These are phyloP conservation scores for Xylaria intraflava DNA, from an alignment of 495 filamentous ascomycete genomes.

Conservation along the genomic window DNA sequence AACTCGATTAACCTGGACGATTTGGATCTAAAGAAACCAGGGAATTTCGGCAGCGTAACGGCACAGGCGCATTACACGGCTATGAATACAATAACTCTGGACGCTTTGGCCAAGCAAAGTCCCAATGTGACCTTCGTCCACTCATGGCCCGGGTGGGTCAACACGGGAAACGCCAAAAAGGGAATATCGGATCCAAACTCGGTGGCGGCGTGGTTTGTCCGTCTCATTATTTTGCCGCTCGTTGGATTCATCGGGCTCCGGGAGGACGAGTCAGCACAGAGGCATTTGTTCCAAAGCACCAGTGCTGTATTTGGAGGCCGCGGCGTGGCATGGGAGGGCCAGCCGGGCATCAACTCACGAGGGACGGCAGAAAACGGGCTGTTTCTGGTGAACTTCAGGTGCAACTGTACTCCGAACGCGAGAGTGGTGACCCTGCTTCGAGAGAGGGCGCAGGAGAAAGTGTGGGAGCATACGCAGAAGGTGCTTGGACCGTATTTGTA, in stretches of 20 bases:
- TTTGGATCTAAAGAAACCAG: slow-evolving; percentile 29
- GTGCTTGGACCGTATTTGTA: slow-evolving; percentile 24
- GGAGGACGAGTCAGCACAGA: slow-evolving; percentile 26
- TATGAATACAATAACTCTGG: slow-evolving; percentile 17
- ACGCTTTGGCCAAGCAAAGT: slow-evolving; percentile 29
- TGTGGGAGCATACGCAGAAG: slow-evolving; percentile 29
- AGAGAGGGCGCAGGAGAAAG: slow-evolving; percentile 19
- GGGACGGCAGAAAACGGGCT: slow-evolving; percentile 17
- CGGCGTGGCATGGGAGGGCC: slow-evolving; percentile 22
- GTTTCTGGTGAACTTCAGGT: slow-evolving; percentile 29
- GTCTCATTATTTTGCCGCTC: slow-evolving; percentile 20
- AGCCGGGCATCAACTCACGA: slow-evolving; percentile 17
- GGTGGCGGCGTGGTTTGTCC: slow-evolving; percentile 15
- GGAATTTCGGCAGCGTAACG: slow-evolving; percentile 17
- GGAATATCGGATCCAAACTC: slow-evolving; percentile 20
- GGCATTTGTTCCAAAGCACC: slow-evolving; percentile 28
- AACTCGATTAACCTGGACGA: slow-evolving; percentile 25
- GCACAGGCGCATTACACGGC: slow-evolving; percentile 14
- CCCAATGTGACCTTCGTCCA: slow-evolving; percentile 32
- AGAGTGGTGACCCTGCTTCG: slow-evolving; percentile 24
- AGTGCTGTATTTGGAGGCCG: slow-evolving; percentile 28
- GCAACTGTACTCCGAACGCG: slow-evolving; percentile 23
- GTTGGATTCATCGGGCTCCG: slow-evolving; percentile 12
- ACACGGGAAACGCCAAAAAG: slow-evolving; percentile 30
- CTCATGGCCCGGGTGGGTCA: slow-evolving; percentile 30